These are phyloP conservation scores for Chaetoceros tenuissimus DNA, from an alignment of 108 stramenopile genomes.

Conservation along the genomic window DNA sequence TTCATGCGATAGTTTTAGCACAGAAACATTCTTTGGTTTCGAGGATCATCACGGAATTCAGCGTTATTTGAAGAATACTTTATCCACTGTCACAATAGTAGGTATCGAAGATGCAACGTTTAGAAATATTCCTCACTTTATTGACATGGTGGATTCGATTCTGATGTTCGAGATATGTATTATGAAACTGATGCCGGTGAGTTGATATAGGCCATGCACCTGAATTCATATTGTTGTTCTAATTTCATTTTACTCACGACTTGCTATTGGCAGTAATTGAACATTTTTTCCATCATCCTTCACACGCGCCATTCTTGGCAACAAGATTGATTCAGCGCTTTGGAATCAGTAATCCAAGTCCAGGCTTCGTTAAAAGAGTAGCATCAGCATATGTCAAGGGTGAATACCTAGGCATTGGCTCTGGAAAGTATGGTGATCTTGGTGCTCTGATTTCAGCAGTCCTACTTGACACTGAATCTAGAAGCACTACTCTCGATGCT, in stretches of 20 bases:
- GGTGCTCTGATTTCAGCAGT: constrained; percentile 46
- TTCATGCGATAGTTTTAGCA: constrained; percentile 14
- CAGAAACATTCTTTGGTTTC: constrained; percentile 44
- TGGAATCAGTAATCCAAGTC: constrained; percentile 62
- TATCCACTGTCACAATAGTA: constrained; percentile 30
- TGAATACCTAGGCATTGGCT: constrained; percentile 42
- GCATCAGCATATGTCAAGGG: constrained; percentile 35
- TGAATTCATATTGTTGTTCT: too few relatives aligned
- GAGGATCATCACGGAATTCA: constrained; percentile 24
- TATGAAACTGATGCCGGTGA: constrained; percentile 68
- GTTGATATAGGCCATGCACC: too few relatives aligned
- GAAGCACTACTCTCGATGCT: constrained; percentile 20
- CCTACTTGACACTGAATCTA: constrained; percentile 49
- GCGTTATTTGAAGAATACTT: constrained; percentile 32
- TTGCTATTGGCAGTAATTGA: too few relatives aligned
- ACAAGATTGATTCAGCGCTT: constrained; percentile 48
- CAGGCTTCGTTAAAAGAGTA: constrained; percentile 27
- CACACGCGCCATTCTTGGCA: constrained; percentile 47
- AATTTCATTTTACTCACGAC: too few relatives aligned
- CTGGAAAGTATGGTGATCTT: constrained; percentile 41
- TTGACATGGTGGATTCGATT: constrained; percentile 32
- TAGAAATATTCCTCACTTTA: constrained; percentile 51
- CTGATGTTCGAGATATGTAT: constrained; percentile 38
- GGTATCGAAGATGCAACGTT: constrained; percentile 34
- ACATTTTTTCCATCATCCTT: constrained; percentile 30